A percentile compares a stretch with the other conserved stretches of the same genome.
Conservation (phyloP, 2,329 filamentous ascomycete species). For the Fusarium secorum region DNA sequence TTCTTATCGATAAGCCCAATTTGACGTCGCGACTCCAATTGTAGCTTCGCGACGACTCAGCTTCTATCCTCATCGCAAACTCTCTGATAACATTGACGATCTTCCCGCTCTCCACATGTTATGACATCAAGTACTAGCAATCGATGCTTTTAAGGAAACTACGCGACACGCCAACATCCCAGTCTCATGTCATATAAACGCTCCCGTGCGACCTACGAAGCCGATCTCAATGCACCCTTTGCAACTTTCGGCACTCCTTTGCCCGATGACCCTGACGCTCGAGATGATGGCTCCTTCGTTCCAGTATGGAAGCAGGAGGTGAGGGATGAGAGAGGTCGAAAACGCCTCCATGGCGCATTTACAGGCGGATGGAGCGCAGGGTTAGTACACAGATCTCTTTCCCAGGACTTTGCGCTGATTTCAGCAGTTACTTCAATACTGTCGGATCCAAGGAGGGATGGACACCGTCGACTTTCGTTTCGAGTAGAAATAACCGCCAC, state of each 20-base stretch:
- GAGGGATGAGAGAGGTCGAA: constrained; percentile 87
- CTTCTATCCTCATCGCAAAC: constrained; percentile 12
- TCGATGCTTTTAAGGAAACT: constrained; percentile 21
- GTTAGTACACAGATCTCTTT: constrained; percentile 59
- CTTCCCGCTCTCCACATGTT: not conserved
- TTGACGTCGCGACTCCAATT: constrained; percentile 26
- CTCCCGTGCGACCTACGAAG: constrained; percentile 79
- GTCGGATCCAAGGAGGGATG: constrained; percentile 99
- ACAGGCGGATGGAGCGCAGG: constrained; percentile 97
- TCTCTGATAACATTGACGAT: not conserved
- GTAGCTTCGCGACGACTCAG: constrained; percentile 9
- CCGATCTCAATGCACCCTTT: constrained; percentile 76
- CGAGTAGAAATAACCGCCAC: constrained; percentile 80
- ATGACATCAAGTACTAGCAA: not conserved
- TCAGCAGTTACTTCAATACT: constrained; percentile 87
- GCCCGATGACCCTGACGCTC: constrained; percentile 77
- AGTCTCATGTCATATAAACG: constrained; percentile 78
- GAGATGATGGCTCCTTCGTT: constrained; percentile 91
- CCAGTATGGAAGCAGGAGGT: constrained; percentile 99
- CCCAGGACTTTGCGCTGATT: constrained; percentile 13
- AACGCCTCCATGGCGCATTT: constrained; percentile 93
- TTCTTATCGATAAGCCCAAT: constrained; percentile 33
- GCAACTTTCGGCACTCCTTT: constrained; percentile 86
- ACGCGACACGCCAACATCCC: constrained; percentile 5
- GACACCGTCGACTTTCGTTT: constrained; percentile 91